Conservation (phyloP, 2,329 filamentous ascomycete species). For the Penicillium paneum region DNA sequence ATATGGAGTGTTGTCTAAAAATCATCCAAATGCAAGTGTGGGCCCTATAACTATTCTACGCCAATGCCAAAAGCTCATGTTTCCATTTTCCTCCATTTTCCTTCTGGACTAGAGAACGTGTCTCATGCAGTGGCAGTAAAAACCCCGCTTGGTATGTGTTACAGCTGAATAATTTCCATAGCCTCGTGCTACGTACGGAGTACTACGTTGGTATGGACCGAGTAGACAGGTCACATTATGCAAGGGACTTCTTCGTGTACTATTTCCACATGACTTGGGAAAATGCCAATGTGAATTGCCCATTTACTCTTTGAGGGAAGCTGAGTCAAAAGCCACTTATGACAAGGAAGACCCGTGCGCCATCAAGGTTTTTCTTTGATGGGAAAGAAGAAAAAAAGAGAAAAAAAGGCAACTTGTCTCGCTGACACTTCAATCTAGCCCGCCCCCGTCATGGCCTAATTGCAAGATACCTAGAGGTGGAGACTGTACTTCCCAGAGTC, state of each 20-base stretch:
- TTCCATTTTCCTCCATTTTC: not conserved
- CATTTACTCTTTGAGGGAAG: not conserved
- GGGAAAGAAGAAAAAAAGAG: no score
- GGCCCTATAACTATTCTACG: not conserved
- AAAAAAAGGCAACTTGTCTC: not conserved
- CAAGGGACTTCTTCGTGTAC: not conserved
- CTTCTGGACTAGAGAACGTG: not conserved
- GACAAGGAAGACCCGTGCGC: not conserved
- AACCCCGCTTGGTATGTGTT: not conserved
- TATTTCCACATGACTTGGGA: not conserved
- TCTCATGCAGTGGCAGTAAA: not conserved
- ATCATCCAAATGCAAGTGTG: not conserved
- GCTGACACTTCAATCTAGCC: not conserved
- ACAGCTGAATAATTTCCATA: not conserved
- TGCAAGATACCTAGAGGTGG: no score
- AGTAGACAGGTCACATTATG: not conserved
- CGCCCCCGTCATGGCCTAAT: not conserved
- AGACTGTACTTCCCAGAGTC: slow-evolving; percentile 26
- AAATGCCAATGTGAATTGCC: not conserved
- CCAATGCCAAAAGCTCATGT: not conserved
- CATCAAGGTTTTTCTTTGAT: not conserved
- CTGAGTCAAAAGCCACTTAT: not conserved
- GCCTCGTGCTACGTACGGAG: not conserved
- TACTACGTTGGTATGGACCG: not conserved
- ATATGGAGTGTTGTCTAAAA: not conserved